Percentiles rank a stretch among this genome's conserved stretches.
Conservation (phyloP, 140 eudicot species). For the Anethum foeniculum region DNA sequence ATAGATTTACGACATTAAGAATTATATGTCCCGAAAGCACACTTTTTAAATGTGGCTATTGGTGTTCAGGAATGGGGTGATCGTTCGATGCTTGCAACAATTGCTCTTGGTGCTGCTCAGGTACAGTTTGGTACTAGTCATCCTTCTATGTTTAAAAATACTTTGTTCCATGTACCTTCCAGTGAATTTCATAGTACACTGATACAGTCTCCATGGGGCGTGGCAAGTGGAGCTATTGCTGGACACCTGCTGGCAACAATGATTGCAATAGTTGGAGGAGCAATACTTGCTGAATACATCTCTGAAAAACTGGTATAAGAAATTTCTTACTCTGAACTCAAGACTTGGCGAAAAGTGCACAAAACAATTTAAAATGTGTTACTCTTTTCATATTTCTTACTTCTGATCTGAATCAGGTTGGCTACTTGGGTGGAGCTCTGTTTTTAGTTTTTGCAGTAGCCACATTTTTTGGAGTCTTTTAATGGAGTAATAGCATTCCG, state of each 20-base stretch:
- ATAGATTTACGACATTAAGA: background rate
- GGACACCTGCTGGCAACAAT: conserved; percentile 88
- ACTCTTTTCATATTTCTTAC: background rate
- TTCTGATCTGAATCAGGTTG: conserved; percentile 46
- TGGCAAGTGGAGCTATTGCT: conserved; percentile 93
- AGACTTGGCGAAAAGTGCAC: background rate
- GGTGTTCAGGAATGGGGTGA: conserved; percentile 92
- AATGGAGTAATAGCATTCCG: conserved; percentile 15
- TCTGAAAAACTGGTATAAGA: conserved; percentile 79
- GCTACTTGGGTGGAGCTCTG: conserved; percentile 80
- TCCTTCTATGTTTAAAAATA: background rate
- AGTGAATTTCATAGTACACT: background rate
- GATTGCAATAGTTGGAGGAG: conserved; percentile 84
- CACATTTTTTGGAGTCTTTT: conserved; percentile 82
- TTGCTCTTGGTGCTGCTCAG: conserved; percentile 99
- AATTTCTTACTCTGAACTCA: background rate
- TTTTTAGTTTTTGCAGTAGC: conserved; percentile 78
- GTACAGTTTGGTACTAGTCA: conserved; percentile 22
- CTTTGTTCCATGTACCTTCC: background rate
- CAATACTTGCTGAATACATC: conserved; percentile 79
- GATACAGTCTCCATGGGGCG: conserved; percentile 95
- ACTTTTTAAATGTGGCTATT: background rate
- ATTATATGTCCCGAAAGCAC: background rate
- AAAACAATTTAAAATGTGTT: background rate
- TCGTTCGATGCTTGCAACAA: conserved; percentile 99